Conservation (phyloP, 164 flowering plant species). For the Protea cynaroides region DNA sequence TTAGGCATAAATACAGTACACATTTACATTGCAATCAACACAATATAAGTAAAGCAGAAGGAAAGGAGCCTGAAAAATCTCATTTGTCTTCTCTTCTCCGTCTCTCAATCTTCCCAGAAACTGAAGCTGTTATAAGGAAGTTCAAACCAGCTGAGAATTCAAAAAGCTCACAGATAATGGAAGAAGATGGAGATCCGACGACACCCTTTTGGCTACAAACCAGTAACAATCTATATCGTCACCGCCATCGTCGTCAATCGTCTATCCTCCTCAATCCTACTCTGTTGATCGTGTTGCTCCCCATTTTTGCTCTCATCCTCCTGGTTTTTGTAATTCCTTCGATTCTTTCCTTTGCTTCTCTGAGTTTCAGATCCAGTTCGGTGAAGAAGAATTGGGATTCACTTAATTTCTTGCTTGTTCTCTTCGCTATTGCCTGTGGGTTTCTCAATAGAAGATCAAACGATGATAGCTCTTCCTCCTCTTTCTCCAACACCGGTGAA, state of each 20-base stretch:
- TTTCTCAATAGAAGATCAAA: slow-evolving; percentile 42
- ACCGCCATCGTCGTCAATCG: slow-evolving; percentile 21
- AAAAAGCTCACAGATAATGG: slow-evolving; percentile 5
- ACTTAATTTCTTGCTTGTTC: slow-evolving; percentile 52
- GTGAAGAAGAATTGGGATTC: slow-evolving; percentile 67
- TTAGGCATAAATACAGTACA: too few relatives aligned
- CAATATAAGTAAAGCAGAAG: too few relatives aligned
- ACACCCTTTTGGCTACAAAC: slow-evolving; percentile 20
- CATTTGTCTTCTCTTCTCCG: not conserved
- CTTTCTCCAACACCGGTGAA: not conserved
- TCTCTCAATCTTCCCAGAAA: not conserved
- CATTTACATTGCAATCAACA: too few relatives aligned
- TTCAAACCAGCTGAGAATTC: not conserved
- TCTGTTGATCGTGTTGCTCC: slow-evolving; percentile 35
- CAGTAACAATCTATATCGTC: slow-evolving; percentile 9
- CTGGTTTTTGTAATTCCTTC: slow-evolving; percentile 42
- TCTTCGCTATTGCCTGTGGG: slow-evolving; percentile 73
- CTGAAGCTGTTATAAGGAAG: not conserved
- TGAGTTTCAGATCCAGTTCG: slow-evolving; percentile 29
- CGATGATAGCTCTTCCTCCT: slow-evolving; percentile 21
- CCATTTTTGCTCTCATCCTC: slow-evolving; percentile 27
- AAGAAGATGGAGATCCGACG: slow-evolving; percentile 8
- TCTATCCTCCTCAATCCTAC: slow-evolving; percentile 28
- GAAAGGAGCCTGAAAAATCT: slow-evolving; percentile 3
- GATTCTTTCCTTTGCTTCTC: slow-evolving; percentile 33